phyloP scores from a whole-genome alignment of 768 basidiomycete species.

The Coprinopsis strossmayeri region DNA sequence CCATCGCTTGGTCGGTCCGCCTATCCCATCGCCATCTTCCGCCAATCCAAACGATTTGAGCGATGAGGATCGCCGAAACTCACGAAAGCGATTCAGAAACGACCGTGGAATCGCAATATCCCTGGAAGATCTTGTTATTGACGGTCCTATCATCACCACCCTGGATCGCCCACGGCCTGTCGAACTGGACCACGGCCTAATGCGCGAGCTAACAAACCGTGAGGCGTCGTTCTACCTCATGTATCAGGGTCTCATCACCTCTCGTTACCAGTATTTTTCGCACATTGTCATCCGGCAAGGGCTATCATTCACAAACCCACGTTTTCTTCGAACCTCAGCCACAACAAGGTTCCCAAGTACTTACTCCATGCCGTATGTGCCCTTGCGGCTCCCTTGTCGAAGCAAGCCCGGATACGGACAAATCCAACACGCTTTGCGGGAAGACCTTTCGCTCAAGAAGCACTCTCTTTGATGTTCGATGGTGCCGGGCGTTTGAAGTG shows the following conservation, averaged over 20 bases:
- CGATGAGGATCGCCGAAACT: constrained; percentile 33
- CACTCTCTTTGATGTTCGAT: constrained; percentile 67
- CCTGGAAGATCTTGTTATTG: constrained; percentile 33
- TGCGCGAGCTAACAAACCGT: constrained; percentile 72
- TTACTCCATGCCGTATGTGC: constrained; percentile 73
- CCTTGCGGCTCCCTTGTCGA: constrained; percentile 70
- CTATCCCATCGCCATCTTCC: constrained; percentile 16
- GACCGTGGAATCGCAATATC: constrained; percentile 32
- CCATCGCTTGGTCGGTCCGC: constrained; percentile 13
- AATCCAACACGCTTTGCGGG: constrained; percentile 50
- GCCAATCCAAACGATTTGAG: constrained; percentile 21
- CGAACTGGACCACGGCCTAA: constrained; percentile 55
- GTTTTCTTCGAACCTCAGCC: constrained; percentile 60
- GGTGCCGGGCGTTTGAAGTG: constrained; percentile 54
- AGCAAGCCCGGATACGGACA: constrained; percentile 54
- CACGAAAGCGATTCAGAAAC: constrained; percentile 46
- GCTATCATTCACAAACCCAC: constrained; percentile 75
- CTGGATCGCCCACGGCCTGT: constrained; percentile 36
- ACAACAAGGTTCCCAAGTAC: constrained; percentile 61
- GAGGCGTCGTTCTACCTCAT: constrained; percentile 20
- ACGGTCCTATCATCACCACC: constrained; percentile 28
- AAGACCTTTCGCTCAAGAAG: constrained; percentile 52
- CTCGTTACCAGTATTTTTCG: constrained; percentile 60
- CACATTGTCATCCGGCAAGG: constrained; percentile 73
- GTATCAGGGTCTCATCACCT: constrained; percentile 9